Percentiles rank a stretch among this genome's conserved stretches.
Evolutionary conservation across 202 grass and related monocot species (phyloP).

Genomic region (Panicum virgatum): DNA sequence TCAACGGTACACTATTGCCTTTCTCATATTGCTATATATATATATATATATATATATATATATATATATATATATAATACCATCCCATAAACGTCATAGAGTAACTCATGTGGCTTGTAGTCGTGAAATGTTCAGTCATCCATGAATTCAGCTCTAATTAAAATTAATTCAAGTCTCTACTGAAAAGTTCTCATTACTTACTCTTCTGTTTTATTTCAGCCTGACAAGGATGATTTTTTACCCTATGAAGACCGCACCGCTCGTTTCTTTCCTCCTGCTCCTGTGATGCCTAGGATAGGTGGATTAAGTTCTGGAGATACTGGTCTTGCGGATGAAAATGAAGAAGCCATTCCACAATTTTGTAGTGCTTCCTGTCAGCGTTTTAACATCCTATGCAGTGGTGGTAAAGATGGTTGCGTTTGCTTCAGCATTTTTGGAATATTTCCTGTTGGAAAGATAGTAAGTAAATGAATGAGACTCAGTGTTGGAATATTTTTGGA

Average conservation of each 20-base stretch:
- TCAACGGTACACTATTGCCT: constrained; percentile 50
- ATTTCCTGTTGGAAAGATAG: constrained; percentile 93
- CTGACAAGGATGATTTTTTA: constrained; percentile 57
- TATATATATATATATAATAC: too few relatives aligned
- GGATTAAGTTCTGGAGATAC: constrained; percentile 73
- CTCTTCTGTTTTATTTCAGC: constrained; percentile 46
- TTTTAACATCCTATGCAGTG: constrained; percentile 89
- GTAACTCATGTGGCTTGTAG: not conserved
- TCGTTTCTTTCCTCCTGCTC: constrained; percentile 94
- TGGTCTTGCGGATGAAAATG: constrained; percentile 60
- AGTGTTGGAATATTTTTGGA: not conserved
- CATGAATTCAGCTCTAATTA: constrained; percentile 13
- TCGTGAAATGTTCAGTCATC: constrained; percentile 9
- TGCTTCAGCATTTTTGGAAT: constrained; percentile 99
- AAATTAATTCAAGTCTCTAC: constrained; percentile 17
- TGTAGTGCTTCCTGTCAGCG: constrained; percentile 70
- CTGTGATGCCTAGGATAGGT: constrained; percentile 83
- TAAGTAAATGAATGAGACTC: constrained; percentile 45
- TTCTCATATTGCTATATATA: not conserved
- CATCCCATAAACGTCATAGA: constrained; percentile 5
- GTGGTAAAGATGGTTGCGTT: constrained; percentile 83
- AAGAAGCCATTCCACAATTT: constrained; percentile 72
- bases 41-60: too few relatives aligned
- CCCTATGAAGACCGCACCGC: constrained; percentile 85
- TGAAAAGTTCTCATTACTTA: constrained; percentile 20